These are phyloP conservation scores for Misopates orontium DNA, from an alignment of 257 asterid species.

Conservation along the genomic window DNA sequence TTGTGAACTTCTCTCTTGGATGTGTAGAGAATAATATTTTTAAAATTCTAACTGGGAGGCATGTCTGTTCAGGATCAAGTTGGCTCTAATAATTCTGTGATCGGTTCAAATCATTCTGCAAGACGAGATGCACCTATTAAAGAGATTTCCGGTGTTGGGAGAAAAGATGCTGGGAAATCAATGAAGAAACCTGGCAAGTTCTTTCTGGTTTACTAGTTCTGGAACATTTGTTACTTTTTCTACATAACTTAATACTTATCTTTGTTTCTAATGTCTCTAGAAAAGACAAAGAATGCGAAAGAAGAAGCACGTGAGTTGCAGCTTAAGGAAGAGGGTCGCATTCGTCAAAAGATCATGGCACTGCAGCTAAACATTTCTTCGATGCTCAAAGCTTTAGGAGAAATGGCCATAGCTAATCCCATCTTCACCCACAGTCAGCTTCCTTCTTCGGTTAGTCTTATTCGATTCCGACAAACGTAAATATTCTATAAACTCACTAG, in stretches of 20 bases:
- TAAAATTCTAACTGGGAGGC: slow-evolving; percentile 21
- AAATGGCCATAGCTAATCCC: slow-evolving; percentile 89
- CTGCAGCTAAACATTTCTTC: slow-evolving; percentile 68
- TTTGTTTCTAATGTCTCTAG: slow-evolving; percentile 37
- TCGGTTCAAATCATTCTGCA: slow-evolving; percentile 49
- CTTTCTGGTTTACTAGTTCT: slow-evolving; percentile 15
- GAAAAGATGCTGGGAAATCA: slow-evolving; percentile 71
- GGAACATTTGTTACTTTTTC: slow-evolving; percentile 3
- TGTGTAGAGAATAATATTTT: slow-evolving; percentile 14
- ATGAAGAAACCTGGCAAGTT: slow-evolving; percentile 73
- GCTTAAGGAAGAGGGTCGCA: slow-evolving; percentile 75
- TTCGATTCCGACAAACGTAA: neutral
- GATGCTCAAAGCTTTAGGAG: slow-evolving; percentile 91
- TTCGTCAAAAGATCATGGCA: slow-evolving; percentile 66
- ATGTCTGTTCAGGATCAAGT: slow-evolving; percentile 60
- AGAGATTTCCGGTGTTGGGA: slow-evolving; percentile 55
- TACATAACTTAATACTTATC: neutral
- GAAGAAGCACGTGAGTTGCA: slow-evolving; percentile 98
- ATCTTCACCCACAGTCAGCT: slow-evolving; percentile 93
- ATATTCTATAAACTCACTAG: neutral
- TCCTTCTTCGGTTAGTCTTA: slow-evolving; percentile 78
- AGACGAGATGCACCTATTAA: slow-evolving; percentile 59
- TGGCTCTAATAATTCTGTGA: slow-evolving; percentile 48
- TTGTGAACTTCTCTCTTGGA: slow-evolving; percentile 26
- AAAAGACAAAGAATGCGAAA: slow-evolving; percentile 85